Evolutionary conservation across 495 filamentous ascomycete genomes (phyloP).

Genomic region (Bacidia rubella): DNA sequence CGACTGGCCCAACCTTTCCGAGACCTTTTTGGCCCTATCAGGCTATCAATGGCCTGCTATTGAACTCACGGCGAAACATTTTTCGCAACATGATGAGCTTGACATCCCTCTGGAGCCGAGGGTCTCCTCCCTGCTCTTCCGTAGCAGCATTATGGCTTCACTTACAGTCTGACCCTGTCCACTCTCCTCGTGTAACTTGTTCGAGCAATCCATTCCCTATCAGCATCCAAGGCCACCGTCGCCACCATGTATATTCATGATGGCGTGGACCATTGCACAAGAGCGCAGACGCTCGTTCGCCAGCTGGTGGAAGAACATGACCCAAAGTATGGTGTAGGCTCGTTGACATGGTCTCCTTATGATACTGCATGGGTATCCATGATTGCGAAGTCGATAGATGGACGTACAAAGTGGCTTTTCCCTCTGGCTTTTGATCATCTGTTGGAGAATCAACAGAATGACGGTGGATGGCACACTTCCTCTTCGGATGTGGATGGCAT

Average conservation of each 20-base stretch:
- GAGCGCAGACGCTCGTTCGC: conserved; percentile 9
- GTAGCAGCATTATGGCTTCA: background rate
- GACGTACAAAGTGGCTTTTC: conserved; percentile 21
- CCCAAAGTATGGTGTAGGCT: conserved; percentile 19
- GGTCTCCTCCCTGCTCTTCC: background rate
- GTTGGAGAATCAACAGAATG: conserved; percentile 16
- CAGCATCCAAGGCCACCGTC: background rate
- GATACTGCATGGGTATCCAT: conserved; percentile 37
- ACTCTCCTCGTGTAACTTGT: background rate
- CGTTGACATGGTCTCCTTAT: conserved; percentile 26
- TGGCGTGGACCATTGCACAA: conserved; percentile 1
- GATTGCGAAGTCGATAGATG: conserved; percentile 20
- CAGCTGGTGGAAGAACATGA: conserved; percentile 12
- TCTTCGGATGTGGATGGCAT: conserved; percentile 23
- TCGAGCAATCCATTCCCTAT: background rate
- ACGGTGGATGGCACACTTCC: conserved; percentile 23
- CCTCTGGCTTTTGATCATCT: conserved; percentile 25
- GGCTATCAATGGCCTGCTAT: background rate
- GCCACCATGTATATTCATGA: conserved; percentile 9
- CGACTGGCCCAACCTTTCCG: background rate
- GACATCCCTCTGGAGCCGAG: background rate
- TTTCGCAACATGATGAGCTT: background rate
- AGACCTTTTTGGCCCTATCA: background rate
- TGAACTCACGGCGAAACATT: background rate
- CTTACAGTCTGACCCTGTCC: background rate